phyloP scores from a whole-genome alignment of 305 asterid species.

The Ilex paraguariensis region DNA sequence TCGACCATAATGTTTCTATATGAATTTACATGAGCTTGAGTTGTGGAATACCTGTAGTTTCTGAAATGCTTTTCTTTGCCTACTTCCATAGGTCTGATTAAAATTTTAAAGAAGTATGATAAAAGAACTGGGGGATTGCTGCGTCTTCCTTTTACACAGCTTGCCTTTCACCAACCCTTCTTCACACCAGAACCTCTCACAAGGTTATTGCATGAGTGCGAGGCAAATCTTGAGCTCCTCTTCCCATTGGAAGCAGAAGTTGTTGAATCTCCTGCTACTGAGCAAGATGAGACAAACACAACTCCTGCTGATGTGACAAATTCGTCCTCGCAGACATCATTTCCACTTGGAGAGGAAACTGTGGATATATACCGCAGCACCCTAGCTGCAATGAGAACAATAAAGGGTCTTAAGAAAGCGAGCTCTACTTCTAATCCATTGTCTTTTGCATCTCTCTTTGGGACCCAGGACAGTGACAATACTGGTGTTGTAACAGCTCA shows the following conservation, averaged over 20 bases:
- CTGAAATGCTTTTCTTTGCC: background rate
- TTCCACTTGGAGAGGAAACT: slow-evolving; percentile 56
- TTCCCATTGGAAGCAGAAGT: slow-evolving; percentile 89
- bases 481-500: slow-evolving; percentile 71
- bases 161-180: slow-evolving; percentile 83
- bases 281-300: slow-evolving; percentile 21
- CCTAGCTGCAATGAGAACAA: slow-evolving; percentile 80
- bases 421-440: slow-evolving; percentile 88
- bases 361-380: slow-evolving; percentile 70
- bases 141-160: slow-evolving; percentile 70
- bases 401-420: slow-evolving; percentile 74
- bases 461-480: slow-evolving; percentile 48
- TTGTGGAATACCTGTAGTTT: background rate
- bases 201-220: slow-evolving; percentile 78
- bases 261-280: slow-evolving; percentile 39
- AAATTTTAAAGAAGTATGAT: slow-evolving; percentile 89
- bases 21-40: background rate
- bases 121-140: slow-evolving; percentile 80
- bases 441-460: slow-evolving; percentile 65
- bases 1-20: no score
- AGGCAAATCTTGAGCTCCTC: slow-evolving; percentile 82
- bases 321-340: slow-evolving; percentile 21
- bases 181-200: slow-evolving; percentile 83
- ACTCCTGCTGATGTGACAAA: slow-evolving; percentile 27
- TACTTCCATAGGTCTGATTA: slow-evolving; percentile 56